phyloP scores from a whole-genome alignment of 2,329 filamentous ascomycete species.

The Penicillium sp. region DNA sequence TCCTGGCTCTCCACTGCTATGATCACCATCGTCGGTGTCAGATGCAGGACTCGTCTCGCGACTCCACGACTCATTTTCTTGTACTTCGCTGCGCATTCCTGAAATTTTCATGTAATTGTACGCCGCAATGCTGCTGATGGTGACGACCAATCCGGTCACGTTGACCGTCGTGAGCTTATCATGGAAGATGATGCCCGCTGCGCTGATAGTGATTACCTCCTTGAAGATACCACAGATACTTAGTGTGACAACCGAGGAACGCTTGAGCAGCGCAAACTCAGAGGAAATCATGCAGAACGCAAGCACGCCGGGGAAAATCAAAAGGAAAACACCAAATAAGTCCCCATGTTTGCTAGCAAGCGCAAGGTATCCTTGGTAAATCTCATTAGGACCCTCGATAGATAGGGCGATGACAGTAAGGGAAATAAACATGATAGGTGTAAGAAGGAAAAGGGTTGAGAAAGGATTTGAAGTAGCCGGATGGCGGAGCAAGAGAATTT shows the following conservation, averaged over 20 bases:
- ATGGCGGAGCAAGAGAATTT: slow-evolving; percentile 90
- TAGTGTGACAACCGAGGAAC: slow-evolving; percentile 91
- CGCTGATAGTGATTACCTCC: slow-evolving; percentile 92
- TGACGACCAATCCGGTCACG: slow-evolving; percentile 80
- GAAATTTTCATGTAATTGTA: slow-evolving; percentile 96
- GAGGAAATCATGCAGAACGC: slow-evolving; percentile 96
- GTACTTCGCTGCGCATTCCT: slow-evolving; percentile 79
- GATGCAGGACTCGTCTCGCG: slow-evolving; percentile 28
- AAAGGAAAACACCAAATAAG: slow-evolving; percentile 65
- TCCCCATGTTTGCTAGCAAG: slow-evolving; percentile 68
- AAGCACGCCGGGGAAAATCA: slow-evolving; percentile 85
- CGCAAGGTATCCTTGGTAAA: slow-evolving; percentile 63
- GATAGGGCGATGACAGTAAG: slow-evolving; percentile 78
- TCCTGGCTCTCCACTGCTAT: slow-evolving; percentile 23
- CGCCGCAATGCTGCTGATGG: slow-evolving; percentile 77
- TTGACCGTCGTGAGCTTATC: slow-evolving; percentile 87
- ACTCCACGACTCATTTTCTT: slow-evolving; percentile 39
- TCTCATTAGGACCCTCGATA: slow-evolving; percentile 72
- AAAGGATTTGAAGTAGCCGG: slow-evolving; percentile 95
- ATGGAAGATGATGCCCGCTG: slow-evolving; percentile 82
- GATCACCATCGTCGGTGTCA: slow-evolving; percentile 29
- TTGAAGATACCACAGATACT: slow-evolving; percentile 99
- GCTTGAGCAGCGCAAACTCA: slow-evolving; percentile 91
- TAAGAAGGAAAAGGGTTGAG: slow-evolving; percentile 95
- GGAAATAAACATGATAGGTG: slow-evolving; percentile 89